Evolutionary conservation across 1,284 basidiomycete species (phyloP).

Genomic region (Lentinula novae-zelandiae): DNA sequence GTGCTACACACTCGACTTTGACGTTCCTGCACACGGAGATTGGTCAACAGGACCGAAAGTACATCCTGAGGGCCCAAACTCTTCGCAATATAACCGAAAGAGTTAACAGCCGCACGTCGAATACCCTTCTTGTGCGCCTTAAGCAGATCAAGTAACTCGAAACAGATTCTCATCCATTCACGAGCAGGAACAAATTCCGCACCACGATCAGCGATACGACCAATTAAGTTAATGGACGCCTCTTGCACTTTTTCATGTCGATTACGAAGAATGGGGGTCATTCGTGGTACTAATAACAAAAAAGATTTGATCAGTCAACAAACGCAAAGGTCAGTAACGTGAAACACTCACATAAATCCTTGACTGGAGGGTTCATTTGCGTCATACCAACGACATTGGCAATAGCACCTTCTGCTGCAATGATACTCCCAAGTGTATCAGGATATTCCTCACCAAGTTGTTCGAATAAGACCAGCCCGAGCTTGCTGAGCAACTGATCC

Average conservation of each 20-base stretch:
- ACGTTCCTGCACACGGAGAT: constrained; percentile 96
- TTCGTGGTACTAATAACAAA: constrained; percentile 79
- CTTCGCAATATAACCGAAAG: constrained; percentile 99
- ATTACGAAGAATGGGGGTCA: constrained; percentile 99
- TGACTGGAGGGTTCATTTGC: constrained; percentile 99
- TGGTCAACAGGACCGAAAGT: constrained; percentile 92
- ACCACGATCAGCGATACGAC: constrained; percentile 98
- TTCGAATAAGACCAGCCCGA: constrained; percentile 96
- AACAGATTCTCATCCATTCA: constrained; percentile 99
- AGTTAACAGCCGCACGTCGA: constrained; percentile 97
- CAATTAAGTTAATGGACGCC: constrained; percentile 98
- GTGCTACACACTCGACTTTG: constrained; percentile 99
- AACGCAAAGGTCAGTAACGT: constrained; percentile 9
- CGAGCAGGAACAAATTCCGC: constrained; percentile 97
- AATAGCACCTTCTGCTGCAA: constrained; percentile 96
- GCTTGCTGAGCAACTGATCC: constrained; percentile 92
- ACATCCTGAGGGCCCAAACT: constrained; percentile 99
- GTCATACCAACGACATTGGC: constrained; percentile 99
- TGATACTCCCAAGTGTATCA: constrained; percentile 97
- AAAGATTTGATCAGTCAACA: constrained; percentile 15
- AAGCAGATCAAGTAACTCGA: constrained; percentile 94
- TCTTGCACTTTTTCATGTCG: constrained; percentile 99
- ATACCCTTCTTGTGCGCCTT: constrained; percentile 99
- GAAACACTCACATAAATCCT: constrained; percentile 81
- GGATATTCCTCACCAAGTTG: constrained; percentile 99